These are phyloP conservation scores for Arthrocladium fulminans DNA, from an alignment of 2,329 filamentous ascomycete genomes.

Conservation along the genomic window DNA sequence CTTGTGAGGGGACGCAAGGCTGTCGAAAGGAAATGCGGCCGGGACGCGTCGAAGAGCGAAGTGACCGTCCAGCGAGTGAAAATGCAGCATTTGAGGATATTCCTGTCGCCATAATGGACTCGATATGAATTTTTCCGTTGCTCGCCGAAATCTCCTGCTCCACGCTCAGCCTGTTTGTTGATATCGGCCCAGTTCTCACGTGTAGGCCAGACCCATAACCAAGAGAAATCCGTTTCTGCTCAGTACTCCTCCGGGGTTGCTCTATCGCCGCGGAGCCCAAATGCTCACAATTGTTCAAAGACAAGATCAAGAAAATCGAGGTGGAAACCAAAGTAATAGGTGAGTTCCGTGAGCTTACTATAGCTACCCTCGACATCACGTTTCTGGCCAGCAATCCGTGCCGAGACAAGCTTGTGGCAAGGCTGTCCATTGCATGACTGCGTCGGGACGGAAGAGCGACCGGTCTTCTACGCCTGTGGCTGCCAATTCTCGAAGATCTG, in stretches of 20 bases:
- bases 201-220: neutral
- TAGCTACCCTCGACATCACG: neutral
- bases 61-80: neutral
- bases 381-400: no score
- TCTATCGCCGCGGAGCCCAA: no score
- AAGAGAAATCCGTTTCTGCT: neutral
- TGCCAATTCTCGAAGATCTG: no score
- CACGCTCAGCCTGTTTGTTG: neutral
- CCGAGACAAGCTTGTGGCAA: neutral
- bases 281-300: no score
- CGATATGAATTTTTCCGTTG: neutral
- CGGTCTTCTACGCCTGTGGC: neutral
- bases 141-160: neutral
- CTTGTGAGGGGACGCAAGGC: constrained; percentile 7
- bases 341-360: neutral
- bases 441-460: constrained; percentile 3
- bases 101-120: constrained; percentile 1
- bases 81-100: neutral
- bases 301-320: no score
- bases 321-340: no score
- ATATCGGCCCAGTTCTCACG: neutral
- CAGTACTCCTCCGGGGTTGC: no score
- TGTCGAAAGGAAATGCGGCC: constrained; percentile 1
- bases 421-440: neutral
- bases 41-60: constrained; percentile 6